Conservation (phyloP, 495 filamentous ascomycete species). For the Lasiosphaeris hirsuta region DNA sequence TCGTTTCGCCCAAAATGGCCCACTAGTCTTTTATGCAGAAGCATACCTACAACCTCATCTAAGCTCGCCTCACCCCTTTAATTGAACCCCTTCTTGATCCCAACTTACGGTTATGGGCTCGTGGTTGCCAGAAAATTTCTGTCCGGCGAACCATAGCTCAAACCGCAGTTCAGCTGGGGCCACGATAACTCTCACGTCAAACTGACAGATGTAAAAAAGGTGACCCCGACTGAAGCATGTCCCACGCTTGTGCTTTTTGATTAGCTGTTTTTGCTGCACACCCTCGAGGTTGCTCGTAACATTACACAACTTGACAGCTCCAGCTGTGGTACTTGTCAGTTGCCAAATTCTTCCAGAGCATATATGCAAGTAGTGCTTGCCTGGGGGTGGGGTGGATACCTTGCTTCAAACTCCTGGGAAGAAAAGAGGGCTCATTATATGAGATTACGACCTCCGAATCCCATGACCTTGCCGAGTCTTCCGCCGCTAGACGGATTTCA, state of each 20-base stretch:
- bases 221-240: conserved; percentile 38
- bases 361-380: too few species aligned
- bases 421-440: conserved; percentile 31
- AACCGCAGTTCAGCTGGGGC: conserved; percentile 56
- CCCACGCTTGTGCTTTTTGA: conserved; percentile 31
- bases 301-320: conserved; percentile 42
- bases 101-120: conserved; percentile 50
- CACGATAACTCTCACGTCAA: conserved; percentile 51
- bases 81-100: conserved; percentile 33
- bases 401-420: conserved; percentile 43
- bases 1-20: too few species aligned
- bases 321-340: conserved; percentile 18
- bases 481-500: conserved; percentile 42
- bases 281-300: conserved; percentile 34
- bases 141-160: conserved; percentile 51
- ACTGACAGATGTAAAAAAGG: conserved; percentile 46
- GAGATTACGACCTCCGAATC: conserved; percentile 51
- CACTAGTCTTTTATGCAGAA: too few species aligned
- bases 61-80: background rate
- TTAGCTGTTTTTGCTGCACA: conserved; percentile 33
- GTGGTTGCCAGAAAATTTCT: conserved; percentile 44
- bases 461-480: conserved; percentile 39
- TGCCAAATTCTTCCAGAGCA: too few species aligned
- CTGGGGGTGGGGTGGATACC: conserved; percentile 18
- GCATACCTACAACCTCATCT: too few species aligned